phyloP scores from a whole-genome alignment of 228 moss, liverwort and hornwort species.

The Sphagnum fallax region DNA sequence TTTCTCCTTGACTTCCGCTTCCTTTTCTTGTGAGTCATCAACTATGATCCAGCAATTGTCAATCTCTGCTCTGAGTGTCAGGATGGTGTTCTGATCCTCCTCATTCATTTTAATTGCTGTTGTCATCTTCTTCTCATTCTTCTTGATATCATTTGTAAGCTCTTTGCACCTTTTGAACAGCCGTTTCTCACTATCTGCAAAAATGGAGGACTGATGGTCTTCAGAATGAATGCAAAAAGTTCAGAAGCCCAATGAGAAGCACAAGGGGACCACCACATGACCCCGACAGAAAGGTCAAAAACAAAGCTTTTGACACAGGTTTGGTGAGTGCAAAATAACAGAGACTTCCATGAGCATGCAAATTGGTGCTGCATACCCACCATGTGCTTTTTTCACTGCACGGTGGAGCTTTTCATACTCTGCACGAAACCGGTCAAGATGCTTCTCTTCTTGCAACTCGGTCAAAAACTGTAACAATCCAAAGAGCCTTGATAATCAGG shows the following conservation, averaged over 20 bases:
- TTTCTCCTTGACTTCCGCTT: constrained; percentile 56
- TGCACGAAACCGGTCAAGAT: constrained; percentile 45
- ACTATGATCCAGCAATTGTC: constrained; percentile 72
- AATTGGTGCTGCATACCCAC: constrained; percentile 13
- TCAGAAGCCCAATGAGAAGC: too few species aligned
- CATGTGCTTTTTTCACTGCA: constrained; percentile 65
- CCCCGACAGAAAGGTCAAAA: too few species aligned
- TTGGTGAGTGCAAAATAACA: too few species aligned
- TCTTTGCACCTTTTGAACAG: constrained; percentile 66
- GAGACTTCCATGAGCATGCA: too few species aligned
- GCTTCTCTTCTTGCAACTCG: constrained; percentile 62
- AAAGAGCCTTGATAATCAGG: background rate
- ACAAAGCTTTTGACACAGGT: too few species aligned
- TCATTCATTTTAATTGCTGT: constrained; percentile 38
- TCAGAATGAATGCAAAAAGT: too few species aligned
- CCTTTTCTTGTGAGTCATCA: constrained; percentile 68
- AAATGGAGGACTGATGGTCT: too few species aligned
- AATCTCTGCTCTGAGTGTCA: constrained; percentile 50
- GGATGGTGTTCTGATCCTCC: constrained; percentile 57
- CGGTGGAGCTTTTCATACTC: constrained; percentile 81
- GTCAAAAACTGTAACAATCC: constrained; percentile 43
- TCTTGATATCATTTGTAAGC: constrained; percentile 49
- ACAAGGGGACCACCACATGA: too few species aligned
- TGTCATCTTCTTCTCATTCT: constrained; percentile 39
- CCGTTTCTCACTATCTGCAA: constrained; percentile 71